A percentile compares a stretch with the other conserved stretches of the same genome.
Conservation (phyloP, 805 yeast species). For the Priceomyces haplophilus region DNA sequence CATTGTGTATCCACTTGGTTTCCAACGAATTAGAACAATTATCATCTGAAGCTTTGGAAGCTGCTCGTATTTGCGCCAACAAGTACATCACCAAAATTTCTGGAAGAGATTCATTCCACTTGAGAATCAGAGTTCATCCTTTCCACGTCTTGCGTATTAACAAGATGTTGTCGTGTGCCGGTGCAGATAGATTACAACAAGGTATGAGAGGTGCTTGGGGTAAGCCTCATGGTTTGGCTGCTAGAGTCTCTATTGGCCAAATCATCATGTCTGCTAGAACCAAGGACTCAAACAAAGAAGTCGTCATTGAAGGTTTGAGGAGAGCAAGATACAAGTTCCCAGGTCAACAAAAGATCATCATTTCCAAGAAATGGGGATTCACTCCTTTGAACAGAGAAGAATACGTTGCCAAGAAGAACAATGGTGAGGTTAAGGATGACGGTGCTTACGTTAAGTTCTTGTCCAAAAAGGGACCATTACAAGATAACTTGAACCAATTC, state of each 20-base stretch:
- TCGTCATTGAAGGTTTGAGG: conserved; percentile 98
- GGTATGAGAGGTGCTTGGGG: conserved; percentile 99
- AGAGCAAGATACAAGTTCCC: conserved; percentile 99
- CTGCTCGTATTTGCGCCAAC: conserved; percentile 99
- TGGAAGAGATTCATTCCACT: conserved; percentile 99
- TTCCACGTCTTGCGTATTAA: conserved; percentile 99
- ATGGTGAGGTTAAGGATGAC: conserved; percentile 98
- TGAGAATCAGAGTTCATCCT: conserved; percentile 99
- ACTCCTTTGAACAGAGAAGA: conserved; percentile 98
- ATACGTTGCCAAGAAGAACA: conserved; percentile 88
- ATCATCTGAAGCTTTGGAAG: conserved; percentile 99
- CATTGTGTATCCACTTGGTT: conserved; percentile 98
- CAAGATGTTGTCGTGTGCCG: conserved; percentile 99
- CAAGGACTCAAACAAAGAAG: conserved; percentile 96
- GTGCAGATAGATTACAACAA: conserved; percentile 99
- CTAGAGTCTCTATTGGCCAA: conserved; percentile 98
- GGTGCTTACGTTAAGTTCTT: conserved; percentile 99
- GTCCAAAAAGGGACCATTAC: conserved; percentile 93
- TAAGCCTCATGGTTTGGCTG: conserved; percentile 99
- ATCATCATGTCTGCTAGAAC: conserved; percentile 97
- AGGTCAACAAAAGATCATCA: conserved; percentile 99
- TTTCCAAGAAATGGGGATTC: conserved; percentile 99
- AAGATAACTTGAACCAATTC: conserved; percentile 87
- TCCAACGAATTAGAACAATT: conserved; percentile 99
- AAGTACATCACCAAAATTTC: conserved; percentile 96